Evolutionary conservation across 495 filamentous ascomycete genomes (phyloP).

Genomic region (Bacidia rubella): DNA sequence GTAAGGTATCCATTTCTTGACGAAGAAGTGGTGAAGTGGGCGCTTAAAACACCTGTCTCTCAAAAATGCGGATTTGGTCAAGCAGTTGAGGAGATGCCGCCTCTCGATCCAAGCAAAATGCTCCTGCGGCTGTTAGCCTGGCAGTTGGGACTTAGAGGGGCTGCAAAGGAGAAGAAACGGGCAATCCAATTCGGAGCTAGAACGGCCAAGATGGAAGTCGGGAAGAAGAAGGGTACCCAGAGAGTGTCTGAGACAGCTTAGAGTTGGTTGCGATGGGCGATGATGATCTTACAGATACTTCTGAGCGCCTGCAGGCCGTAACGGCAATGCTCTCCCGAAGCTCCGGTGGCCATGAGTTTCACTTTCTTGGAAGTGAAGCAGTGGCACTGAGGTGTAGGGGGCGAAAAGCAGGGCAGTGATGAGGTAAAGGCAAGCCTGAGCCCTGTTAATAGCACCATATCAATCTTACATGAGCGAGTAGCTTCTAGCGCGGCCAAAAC

Average conservation of each 20-base stretch:
- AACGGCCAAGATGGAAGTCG: conserved; percentile 73
- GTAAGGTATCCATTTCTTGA: conserved; percentile 87
- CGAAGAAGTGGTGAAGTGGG: conserved; percentile 72
- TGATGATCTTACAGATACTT: conserved; percentile 28
- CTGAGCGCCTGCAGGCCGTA: conserved; percentile 16
- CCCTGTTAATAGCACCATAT: no score
- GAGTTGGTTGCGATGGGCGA: conserved; percentile 3
- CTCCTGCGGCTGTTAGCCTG: conserved; percentile 67
- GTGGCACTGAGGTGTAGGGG: neutral
- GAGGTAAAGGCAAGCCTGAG: conserved; percentile 43
- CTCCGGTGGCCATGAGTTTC: neutral
- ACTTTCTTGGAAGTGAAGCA: neutral
- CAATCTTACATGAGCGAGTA: no score
- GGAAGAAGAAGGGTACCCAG: conserved; percentile 58
- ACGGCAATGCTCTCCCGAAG: conserved; percentile 1
- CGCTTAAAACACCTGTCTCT: conserved; percentile 56
- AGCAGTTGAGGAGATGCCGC: conserved; percentile 18
- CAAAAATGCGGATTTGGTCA: conserved; percentile 56
- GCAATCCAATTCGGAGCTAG: conserved; percentile 82
- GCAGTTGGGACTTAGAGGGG: conserved; percentile 52
- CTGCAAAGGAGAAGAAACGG: conserved; percentile 78
- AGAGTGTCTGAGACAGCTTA: conserved; percentile 24
- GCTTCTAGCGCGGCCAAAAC: no score
- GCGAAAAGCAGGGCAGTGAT: conserved; percentile 17
- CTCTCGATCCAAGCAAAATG: conserved; percentile 65